Evolutionary conservation across 768 basidiomycete genomes (phyloP), one percentile per base, ranked within the genome.

Genomic region (Serendipita vermifera): DNA sequence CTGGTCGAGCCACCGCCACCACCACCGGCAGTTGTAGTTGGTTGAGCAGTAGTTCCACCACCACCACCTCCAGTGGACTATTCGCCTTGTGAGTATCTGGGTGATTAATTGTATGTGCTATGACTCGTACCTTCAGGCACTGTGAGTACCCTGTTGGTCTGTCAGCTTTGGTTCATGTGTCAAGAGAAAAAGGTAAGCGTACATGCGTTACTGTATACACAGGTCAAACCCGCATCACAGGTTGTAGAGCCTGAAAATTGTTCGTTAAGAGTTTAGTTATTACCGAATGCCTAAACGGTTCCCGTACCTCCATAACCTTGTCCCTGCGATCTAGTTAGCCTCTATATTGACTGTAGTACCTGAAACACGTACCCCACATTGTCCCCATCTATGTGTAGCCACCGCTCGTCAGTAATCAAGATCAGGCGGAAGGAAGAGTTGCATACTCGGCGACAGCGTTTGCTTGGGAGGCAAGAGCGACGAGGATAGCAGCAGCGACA

Each of bases 71-170:
- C 13, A 14, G 31, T 55, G 53, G 14, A 33, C 53, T 29, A 13
- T 15, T 26, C 32, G 6, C n/a, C 14, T 36, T 26, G 3, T 38
- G 24, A 41, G 11, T 7, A 41, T 11, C 5, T 57, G 29, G 55
- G 35, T 14, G 61, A 68, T 38, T 55, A 74, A 72, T 75, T 74
- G 67, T 63, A 68, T 53, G 73, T 72, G 59, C 73, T 67, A 69
- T 6, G 70, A 73, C 65, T 15, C 22, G 4, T 39, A 38, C 22
- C 22, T 9, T 22, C 20, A 22, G 5, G 75, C 62, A 13, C 73
- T 74, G 5, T 60, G 57, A 56, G 62, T 67, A 55, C 73, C 71
- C 41, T 59, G 65, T 57, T 74, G 73, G 3, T 64, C 59, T 3
- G 65, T 67, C n/a, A 54, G 20, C 53, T 54, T 27, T 29, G 27